Conservation (phyloP, 495 filamentous ascomycete species). For the Aspergillus incahuasiensis region DNA sequence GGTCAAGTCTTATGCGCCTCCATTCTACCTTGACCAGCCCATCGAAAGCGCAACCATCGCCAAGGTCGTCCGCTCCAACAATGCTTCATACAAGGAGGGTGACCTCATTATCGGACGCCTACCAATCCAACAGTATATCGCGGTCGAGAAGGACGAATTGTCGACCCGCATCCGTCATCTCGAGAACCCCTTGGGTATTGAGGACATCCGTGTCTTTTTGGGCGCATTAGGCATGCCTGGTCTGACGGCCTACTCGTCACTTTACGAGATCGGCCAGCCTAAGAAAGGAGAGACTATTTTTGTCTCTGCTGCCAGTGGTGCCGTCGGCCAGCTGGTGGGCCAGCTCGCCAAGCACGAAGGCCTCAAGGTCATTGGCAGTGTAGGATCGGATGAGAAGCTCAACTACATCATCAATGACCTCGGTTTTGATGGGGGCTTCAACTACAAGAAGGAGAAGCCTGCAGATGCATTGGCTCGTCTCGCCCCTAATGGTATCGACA, state of each 20-base stretch:
- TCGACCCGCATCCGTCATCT: slow-evolving; percentile 27
- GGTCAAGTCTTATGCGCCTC: slow-evolving; percentile 58
- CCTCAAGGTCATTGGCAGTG: slow-evolving; percentile 75
- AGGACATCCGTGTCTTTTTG: slow-evolving; percentile 50
- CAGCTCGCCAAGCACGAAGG: slow-evolving; percentile 87
- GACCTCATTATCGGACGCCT: slow-evolving; percentile 60
- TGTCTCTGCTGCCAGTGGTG: slow-evolving; percentile 74
- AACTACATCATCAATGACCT: slow-evolving; percentile 62
- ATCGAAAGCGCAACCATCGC: slow-evolving; percentile 54
- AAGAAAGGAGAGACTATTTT: slow-evolving; percentile 89
- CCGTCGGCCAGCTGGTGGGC: slow-evolving; percentile 80
- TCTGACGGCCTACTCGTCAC: slow-evolving; percentile 73
- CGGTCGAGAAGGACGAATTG: slow-evolving; percentile 27
- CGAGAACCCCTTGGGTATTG: slow-evolving; percentile 42
- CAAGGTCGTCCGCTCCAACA: slow-evolving; percentile 64
- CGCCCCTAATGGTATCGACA: slow-evolving; percentile 81
- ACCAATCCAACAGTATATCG: slow-evolving; percentile 58
- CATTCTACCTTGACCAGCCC: slow-evolving; percentile 53
- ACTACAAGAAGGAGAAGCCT: slow-evolving; percentile 72
- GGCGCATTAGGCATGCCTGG: slow-evolving; percentile 86
- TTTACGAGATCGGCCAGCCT: slow-evolving; percentile 79
- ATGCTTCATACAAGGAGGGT: slow-evolving; percentile 55
- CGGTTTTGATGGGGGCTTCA: slow-evolving; percentile 67
- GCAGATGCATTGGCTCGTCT: slow-evolving; percentile 66
- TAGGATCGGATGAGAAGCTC: slow-evolving; percentile 63